Percentiles rank a stretch among this genome's conserved stretches.
phyloP scores from a whole-genome alignment of 805 yeast species.

The Starmerella apicola region DNA sequence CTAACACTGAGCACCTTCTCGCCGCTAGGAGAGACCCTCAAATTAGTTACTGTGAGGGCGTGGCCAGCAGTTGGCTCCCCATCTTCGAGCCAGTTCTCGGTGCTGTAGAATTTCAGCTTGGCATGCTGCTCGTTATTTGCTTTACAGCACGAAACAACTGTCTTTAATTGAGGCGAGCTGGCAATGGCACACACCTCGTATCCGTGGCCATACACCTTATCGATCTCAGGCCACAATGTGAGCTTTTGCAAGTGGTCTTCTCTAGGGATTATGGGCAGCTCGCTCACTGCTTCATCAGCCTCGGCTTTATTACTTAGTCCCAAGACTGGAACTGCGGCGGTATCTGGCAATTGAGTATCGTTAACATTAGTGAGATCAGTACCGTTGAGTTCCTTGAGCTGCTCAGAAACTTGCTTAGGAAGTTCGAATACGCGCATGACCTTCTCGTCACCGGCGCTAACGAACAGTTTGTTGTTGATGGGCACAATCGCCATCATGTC shows the following conservation, averaged over 20 bases:
- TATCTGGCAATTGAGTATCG: constrained; percentile 45
- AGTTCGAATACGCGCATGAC: constrained; percentile 77
- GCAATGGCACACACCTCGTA: constrained; percentile 80
- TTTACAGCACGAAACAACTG: constrained; percentile 82
- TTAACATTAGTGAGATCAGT: not conserved
- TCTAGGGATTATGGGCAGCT: constrained; percentile 52
- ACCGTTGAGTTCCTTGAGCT: constrained; percentile 33
- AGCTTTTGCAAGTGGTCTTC: constrained; percentile 88
- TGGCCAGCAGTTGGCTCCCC: constrained; percentile 41
- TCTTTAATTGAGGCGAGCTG: constrained; percentile 45
- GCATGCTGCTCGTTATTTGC: constrained; percentile 81
- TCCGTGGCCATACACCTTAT: constrained; percentile 94
- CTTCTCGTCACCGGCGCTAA: constrained; percentile 95
- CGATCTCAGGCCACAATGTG: constrained; percentile 90
- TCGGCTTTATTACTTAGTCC: constrained; percentile 85
- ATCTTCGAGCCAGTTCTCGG: constrained; percentile 44
- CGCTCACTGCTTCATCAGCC: constrained; percentile 25
- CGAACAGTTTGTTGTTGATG: constrained; percentile 49
- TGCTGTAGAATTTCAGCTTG: constrained; percentile 62
- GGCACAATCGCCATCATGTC: constrained; percentile 78
- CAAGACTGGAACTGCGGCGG: constrained; percentile 83
- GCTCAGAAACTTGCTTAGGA: constrained; percentile 62
- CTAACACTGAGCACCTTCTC: constrained; percentile 60
- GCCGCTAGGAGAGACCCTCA: constrained; percentile 62
- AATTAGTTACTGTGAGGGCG: constrained; percentile 70